These are phyloP conservation scores for Pseudozyma thailandica DNA, from an alignment of 1,284 basidiomycete genomes.

Conservation along the genomic window DNA sequence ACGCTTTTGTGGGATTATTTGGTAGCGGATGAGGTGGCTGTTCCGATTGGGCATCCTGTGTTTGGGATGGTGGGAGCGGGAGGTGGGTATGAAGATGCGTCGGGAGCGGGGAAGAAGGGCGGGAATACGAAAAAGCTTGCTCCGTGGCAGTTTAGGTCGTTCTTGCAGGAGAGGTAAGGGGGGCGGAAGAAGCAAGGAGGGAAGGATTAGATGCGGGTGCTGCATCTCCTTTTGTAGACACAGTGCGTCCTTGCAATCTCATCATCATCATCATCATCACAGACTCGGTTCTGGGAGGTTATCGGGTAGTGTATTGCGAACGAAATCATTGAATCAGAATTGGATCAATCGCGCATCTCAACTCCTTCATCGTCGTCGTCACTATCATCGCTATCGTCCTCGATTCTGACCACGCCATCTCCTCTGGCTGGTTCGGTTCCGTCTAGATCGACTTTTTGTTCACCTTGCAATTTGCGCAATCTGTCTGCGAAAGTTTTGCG, in stretches of 20 bases:
- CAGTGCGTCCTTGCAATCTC: not conserved
- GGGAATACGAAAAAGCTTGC: constrained; percentile 27
- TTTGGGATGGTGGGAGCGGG: constrained; percentile 19
- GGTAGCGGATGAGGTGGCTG: constrained; percentile 38
- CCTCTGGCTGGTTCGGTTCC: constrained; percentile 39
- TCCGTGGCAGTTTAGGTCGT: constrained; percentile 36
- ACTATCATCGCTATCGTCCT: constrained; percentile 48
- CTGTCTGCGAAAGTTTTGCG: constrained; percentile 68
- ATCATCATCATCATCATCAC: not conserved
- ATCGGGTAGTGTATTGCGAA: too few species aligned
- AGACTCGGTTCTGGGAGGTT: not conserved
- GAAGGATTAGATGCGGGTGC: not conserved
- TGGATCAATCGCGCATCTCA: not conserved
- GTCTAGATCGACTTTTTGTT: constrained; percentile 25
- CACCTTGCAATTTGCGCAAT: constrained; percentile 36
- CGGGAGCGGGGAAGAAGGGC: constrained; percentile 24
- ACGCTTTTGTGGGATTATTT: constrained; percentile 50
- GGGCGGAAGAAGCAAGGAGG: not conserved
- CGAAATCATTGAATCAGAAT: not conserved
- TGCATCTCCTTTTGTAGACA: not conserved
- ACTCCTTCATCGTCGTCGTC: constrained; percentile 35
- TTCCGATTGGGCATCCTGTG: constrained; percentile 39
- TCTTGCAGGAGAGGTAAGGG: constrained; percentile 37
- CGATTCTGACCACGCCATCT: constrained; percentile 46
- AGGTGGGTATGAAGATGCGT: constrained; percentile 11